phyloP scores from a whole-genome alignment of 2,329 filamentous ascomycete genomes.

The Herpotrichia juniperi region DNA sequence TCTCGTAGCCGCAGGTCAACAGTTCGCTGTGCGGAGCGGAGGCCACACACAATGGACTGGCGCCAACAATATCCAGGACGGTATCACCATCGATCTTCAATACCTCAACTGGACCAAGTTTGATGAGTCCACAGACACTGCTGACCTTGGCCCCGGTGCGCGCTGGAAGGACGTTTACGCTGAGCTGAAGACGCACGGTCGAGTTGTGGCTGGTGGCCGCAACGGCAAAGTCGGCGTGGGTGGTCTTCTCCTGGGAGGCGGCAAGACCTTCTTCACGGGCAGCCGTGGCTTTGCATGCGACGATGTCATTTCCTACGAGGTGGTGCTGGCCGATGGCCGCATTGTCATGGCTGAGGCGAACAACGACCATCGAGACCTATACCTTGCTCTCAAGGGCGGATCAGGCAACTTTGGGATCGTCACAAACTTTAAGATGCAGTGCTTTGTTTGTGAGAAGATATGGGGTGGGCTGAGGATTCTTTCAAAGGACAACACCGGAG shows the following conservation, averaged over 20 bases:
- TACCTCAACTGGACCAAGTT: conserved; percentile 12
- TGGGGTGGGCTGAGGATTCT: conserved; percentile 43
- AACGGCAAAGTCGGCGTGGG: conserved; percentile 18
- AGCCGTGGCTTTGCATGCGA: conserved; percentile 22
- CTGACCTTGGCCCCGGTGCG: conserved; percentile 17
- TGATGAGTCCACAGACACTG: conserved; percentile 9
- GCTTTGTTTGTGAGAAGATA: conserved; percentile 22
- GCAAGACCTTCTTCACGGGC: conserved; percentile 19
- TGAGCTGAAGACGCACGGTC: conserved; percentile 2
- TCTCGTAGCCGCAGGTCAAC: conserved; percentile 11
- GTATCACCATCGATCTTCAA: conserved; percentile 23
- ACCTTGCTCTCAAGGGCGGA: conserved; percentile 47
- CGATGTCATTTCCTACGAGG: conserved; percentile 30
- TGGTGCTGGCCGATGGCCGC: conserved; percentile 44
- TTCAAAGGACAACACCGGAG: conserved; percentile 19
- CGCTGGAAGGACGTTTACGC: conserved; percentile 41
- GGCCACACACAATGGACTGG: conserved; percentile 22
- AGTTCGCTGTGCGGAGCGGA: conserved; percentile 24
- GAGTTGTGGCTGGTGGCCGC: conserved; percentile 15
- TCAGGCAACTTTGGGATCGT: conserved; percentile 49
- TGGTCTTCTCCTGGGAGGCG: conserved; percentile 20
- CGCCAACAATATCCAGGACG: conserved; percentile 23
- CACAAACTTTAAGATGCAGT: conserved; percentile 34
- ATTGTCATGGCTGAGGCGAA: conserved; percentile 41
- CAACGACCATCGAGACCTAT: conserved; percentile 37